Evolutionary conservation across 306 rosid genomes (phyloP), one percentile per base, ranked within the genome.

Genomic region (Abrus precatorius): DNA sequence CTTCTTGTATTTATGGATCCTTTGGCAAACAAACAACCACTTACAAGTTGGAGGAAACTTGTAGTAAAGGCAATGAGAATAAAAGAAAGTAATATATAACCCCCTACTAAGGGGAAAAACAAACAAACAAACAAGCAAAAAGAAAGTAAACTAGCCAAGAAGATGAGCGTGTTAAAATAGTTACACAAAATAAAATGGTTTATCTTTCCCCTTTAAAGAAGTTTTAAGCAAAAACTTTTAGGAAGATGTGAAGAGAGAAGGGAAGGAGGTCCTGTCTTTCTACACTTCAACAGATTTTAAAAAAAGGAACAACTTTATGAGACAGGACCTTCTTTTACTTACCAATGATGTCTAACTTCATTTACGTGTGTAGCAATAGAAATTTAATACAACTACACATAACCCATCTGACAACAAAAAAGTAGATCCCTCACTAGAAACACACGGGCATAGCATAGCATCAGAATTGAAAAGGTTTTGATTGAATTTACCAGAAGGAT

Each of bases 91-190:
- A 43, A 65, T 7, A 61, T 44, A 71, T 63, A 49, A 48, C 6
- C 71, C 68, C 29, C 32, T 32, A 55, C 14, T 11, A 9, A 43
- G 49, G 8, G 33, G 6, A 9, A 3, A n/a, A 41, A 43, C 33
- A 6, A 36, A 48, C 36, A 32, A 54, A 60, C 60, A 33, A 59
- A 36, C 20, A 50, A 55, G 57, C 7, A 45, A 70, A 40, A 85
- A 74, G 71, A 48, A 74, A 49, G 59, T 13, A 40, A 69, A 76
- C 54, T 11, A 59, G 62, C 7, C 78, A 65, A 75, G 74, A 67
- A 33, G 44, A 52, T 28, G 67, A 67, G 12, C 64, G 27, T 33
- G 36, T 44, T 45, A 67, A 66, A 76, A 68, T 33, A 44, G 36
- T 3, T 44, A 9, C 38, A 61, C 9, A 29, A 45, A 38, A 27